Conservation (phyloP, 176 grass and related monocot species). For the Stipa capillata region DNA sequence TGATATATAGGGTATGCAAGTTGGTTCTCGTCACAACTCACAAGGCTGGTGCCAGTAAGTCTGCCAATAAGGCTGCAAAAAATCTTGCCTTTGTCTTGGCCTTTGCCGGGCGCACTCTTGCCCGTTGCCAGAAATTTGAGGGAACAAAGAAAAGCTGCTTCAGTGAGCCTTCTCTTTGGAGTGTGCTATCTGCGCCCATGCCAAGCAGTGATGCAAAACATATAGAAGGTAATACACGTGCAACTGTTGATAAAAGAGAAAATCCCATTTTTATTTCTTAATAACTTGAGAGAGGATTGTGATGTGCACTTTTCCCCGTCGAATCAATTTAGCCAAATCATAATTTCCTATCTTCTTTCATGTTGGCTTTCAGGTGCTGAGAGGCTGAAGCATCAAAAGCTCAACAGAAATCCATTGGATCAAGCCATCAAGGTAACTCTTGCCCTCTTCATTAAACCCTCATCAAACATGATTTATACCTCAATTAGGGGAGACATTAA, state of each 20-base stretch:
- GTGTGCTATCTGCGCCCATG: slow-evolving; percentile 44
- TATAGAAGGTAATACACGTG: slow-evolving; percentile 34
- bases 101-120: slow-evolving; percentile 73
- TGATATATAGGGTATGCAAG: slow-evolving; percentile 44
- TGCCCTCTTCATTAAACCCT: not conserved
- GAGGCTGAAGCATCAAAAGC: slow-evolving; percentile 41
- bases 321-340: not conserved
- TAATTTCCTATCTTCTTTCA: not conserved
- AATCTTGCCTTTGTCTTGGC: slow-evolving; percentile 57
- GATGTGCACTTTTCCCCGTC: not conserved
- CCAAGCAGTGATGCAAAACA: slow-evolving; percentile 29
- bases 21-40: slow-evolving; percentile 75
- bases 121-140: slow-evolving; percentile 61
- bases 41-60: slow-evolving; percentile 47
- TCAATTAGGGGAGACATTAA: slow-evolving; percentile 21
- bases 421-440: slow-evolving; percentile 36
- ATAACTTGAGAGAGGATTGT: not conserved
- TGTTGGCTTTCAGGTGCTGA: slow-evolving; percentile 24
- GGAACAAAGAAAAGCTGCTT: slow-evolving; percentile 75
- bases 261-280: not conserved
- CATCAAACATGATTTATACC: not conserved
- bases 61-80: slow-evolving; percentile 54
- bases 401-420: slow-evolving; percentile 46
- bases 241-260: not conserved
- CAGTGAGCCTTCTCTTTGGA: slow-evolving; percentile 49